Evolutionary conservation across 2,329 filamentous ascomycete genomes (phyloP), one percentile per base, ranked within the genome.

Genomic region (Aspergillus candidus): DNA sequence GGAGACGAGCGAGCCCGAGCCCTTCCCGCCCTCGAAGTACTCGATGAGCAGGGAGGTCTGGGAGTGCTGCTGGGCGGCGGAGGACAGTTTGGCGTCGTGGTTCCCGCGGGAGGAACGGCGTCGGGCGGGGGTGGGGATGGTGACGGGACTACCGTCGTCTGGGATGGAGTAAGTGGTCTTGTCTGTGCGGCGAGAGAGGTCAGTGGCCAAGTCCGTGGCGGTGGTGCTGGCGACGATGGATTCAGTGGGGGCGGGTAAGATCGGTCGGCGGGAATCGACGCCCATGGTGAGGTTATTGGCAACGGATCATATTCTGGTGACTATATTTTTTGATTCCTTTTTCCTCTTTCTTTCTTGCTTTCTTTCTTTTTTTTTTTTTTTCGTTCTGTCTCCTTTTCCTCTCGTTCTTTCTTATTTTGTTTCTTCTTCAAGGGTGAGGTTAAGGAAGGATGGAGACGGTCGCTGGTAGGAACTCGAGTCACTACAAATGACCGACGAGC

Each of bases 1-100:
- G 57, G 85, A 83, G 56, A 81, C 78, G 30, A 74, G 71, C 59
- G 59, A 56, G 45, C 56, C 74, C 74, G 56, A 74, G 40, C 58
- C 75, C 44, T 78, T 90, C 51, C 83, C 81, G 54, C 82, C 86
- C 70, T 95, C 90, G 60, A 94, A 96, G 68, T 94, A 95, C 70
- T 96, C 90, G 59, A 96, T 96, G 58, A 96, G 75, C 54, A 96
- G 76, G 44, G 88, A 94, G 32, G 90, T 94, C 71, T 94, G 89
- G 36, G 88, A 94, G 57, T 79, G 68, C 35, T 79, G 68, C 35
- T 78, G 67, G 61, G 69, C 62, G 60, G 72, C 67, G 63, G 67
- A 75, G 68, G 73, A 73, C 46, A 78, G 69, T 50, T 70, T 76
- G 48, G 64, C 60, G 32, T 63, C 67, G 49, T 27, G 22, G 22